Evolutionary conservation across 345 rosid genomes (phyloP).

Genomic region (Rhizophora mangle): DNA sequence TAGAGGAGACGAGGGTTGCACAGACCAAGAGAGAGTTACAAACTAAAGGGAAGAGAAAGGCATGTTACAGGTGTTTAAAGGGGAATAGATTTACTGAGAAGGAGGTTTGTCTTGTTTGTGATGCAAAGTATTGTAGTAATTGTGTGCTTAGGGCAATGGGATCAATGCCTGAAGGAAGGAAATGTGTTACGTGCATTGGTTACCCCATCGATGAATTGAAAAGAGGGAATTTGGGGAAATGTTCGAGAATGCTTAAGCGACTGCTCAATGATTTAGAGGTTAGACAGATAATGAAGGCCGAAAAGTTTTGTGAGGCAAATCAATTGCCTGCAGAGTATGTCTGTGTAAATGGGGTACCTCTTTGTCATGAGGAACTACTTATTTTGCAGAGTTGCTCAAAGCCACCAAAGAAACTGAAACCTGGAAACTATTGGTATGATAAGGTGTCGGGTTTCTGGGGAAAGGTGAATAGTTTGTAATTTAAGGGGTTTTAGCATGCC

Average conservation of each 20-base stretch:
- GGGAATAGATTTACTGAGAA: constrained; percentile 90
- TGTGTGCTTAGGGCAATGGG: constrained; percentile 99
- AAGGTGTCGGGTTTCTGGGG: constrained; percentile 99
- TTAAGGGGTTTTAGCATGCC: neutral
- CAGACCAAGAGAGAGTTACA: constrained; percentile 51
- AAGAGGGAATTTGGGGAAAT: constrained; percentile 72
- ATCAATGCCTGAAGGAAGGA: constrained; percentile 99
- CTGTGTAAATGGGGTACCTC: constrained; percentile 72
- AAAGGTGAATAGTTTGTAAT: constrained; percentile 55
- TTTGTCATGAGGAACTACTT: constrained; percentile 76
- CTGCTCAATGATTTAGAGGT: constrained; percentile 89
- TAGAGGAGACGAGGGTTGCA: constrained; percentile 35
- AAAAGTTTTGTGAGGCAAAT: constrained; percentile 85
- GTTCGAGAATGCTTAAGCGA: constrained; percentile 93
- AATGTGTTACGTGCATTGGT: constrained; percentile 89
- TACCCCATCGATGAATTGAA: constrained; percentile 75
- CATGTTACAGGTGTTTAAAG: constrained; percentile 84
- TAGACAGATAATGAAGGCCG: constrained; percentile 87
- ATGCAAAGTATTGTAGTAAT: constrained; percentile 82
- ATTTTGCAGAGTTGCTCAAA: constrained; percentile 68
- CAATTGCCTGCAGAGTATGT: constrained; percentile 89
- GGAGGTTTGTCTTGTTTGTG: constrained; percentile 95
- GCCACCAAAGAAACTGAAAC: constrained; percentile 92
- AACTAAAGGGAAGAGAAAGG: constrained; percentile 79
- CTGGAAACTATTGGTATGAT: constrained; percentile 98